Conservation (phyloP, 176 grass and related monocot genomes). For the Aegilops longissima region DNA sequence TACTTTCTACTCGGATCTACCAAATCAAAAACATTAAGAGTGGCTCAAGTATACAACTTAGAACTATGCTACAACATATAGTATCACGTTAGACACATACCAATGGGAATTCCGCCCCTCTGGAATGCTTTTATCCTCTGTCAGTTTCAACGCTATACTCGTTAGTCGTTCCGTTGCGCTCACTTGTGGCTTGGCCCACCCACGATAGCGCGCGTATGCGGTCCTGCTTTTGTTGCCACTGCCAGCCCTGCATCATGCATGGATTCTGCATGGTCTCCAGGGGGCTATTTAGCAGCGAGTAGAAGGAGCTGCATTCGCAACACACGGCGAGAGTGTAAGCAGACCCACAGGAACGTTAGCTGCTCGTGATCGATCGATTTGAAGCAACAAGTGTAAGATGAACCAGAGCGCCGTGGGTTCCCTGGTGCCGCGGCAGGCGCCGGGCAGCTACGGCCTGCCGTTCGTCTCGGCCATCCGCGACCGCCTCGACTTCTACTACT, state of each 20-base stretch:
- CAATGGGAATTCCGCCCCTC: too few species aligned
- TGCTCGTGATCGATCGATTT: background rate
- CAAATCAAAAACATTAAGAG: too few species aligned
- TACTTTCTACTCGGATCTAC: too few species aligned
- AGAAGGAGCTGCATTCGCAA: background rate
- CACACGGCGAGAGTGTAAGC: too few species aligned
- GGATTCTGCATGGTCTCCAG: background rate
- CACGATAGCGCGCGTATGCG: too few species aligned
- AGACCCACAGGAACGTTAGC: background rate
- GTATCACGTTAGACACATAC: too few species aligned
- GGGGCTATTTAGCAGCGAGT: background rate
- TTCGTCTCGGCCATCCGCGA: conserved; percentile 48
- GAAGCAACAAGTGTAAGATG: background rate
- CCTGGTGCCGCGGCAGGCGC: background rate
- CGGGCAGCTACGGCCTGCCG: conserved; percentile 49
- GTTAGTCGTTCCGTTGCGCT: too few species aligned
- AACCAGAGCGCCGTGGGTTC: background rate
- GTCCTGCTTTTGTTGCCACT: too few species aligned
- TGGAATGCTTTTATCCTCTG: too few species aligned
- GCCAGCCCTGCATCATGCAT: background rate
- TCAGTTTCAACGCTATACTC: too few species aligned
- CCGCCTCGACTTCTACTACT: conserved; percentile 73
- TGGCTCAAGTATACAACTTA: too few species aligned
- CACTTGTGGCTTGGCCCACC: background rate
- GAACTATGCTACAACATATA: too few species aligned